These are phyloP conservation scores for Vitis amurensis DNA, from an alignment of 164 flowering plant species.

Conservation along the genomic window DNA sequence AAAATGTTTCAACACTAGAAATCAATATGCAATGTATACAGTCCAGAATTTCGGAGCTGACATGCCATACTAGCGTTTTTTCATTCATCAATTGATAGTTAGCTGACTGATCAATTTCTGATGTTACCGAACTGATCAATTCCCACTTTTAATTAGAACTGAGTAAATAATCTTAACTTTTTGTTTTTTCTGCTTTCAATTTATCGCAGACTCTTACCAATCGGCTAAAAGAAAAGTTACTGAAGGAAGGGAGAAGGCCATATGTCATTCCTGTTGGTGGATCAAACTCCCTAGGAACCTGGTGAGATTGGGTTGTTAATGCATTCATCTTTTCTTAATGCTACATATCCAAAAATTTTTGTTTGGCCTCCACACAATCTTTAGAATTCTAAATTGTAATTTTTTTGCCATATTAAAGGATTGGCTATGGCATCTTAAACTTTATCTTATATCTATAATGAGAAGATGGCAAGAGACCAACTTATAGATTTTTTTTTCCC, in stretches of 20 bases:
- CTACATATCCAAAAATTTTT: too few species aligned
- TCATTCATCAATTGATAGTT: too few species aligned
- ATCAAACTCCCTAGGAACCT: conserved; percentile 90
- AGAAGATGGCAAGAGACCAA: too few species aligned
- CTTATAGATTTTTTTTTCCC: too few species aligned
- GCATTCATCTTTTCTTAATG: not conserved
- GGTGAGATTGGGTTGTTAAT: conserved; percentile 47
- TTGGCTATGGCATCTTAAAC: too few species aligned
- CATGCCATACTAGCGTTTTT: too few species aligned
- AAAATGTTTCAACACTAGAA: too few species aligned
- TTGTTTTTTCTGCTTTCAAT: not conserved
- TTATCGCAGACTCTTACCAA: conserved; percentile 65
- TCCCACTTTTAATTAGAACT: not conserved
- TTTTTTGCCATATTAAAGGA: not conserved
- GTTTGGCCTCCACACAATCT: too few species aligned
- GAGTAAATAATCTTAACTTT: too few species aligned
- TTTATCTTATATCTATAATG: too few species aligned
- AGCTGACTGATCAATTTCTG: not conserved
- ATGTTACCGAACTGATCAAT: not conserved
- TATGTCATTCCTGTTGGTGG: conserved; percentile 99
- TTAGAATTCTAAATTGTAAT: not conserved
- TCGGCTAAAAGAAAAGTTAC: conserved; percentile 65
- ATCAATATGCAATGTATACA: too few species aligned
- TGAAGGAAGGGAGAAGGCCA: conserved; percentile 84
- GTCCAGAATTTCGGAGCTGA: too few species aligned